A percentile compares a stretch with the other conserved stretches of the same genome.
Conservation (phyloP, 148 eudicot species). For the Vaccinium corymbosum region DNA sequence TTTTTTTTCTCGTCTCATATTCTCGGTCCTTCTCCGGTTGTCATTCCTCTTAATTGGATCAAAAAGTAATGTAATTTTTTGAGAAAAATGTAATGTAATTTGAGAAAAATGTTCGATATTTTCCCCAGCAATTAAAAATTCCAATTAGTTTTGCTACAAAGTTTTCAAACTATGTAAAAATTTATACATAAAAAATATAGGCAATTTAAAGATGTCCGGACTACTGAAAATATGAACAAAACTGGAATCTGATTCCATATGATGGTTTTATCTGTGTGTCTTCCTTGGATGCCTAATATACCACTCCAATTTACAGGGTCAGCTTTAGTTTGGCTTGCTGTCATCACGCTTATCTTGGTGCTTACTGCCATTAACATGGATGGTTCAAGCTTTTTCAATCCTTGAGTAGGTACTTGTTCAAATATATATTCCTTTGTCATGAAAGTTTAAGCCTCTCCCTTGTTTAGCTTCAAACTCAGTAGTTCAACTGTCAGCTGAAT, state of each 20-base stretch:
- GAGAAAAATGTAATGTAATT: background rate
- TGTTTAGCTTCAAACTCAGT: background rate
- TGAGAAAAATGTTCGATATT: background rate
- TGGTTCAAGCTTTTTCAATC: slow-evolving; percentile 77
- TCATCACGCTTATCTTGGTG: slow-evolving; percentile 61
- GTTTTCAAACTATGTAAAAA: background rate
- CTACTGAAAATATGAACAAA: background rate
- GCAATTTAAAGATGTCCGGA: background rate
- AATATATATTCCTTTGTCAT: background rate
- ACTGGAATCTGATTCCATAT: background rate
- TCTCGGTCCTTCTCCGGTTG: background rate
- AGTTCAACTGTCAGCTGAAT: background rate
- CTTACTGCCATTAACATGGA: slow-evolving; percentile 62
- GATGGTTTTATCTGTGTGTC: slow-evolving; percentile 9
- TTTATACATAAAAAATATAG: background rate
- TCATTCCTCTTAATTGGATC: background rate
- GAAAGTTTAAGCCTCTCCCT: background rate
- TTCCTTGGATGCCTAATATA: slow-evolving; percentile 15
- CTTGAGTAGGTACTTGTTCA: slow-evolving; percentile 34
- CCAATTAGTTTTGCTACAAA: background rate
- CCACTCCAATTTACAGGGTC: slow-evolving; percentile 47
- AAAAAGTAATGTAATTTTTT: background rate
- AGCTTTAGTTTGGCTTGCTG: slow-evolving; percentile 69
- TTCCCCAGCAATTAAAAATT: background rate
- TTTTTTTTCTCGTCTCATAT: background rate